Conservation (phyloP, 371 early-diverging fungal species). For the Lichtheimia ramosa region DNA sequence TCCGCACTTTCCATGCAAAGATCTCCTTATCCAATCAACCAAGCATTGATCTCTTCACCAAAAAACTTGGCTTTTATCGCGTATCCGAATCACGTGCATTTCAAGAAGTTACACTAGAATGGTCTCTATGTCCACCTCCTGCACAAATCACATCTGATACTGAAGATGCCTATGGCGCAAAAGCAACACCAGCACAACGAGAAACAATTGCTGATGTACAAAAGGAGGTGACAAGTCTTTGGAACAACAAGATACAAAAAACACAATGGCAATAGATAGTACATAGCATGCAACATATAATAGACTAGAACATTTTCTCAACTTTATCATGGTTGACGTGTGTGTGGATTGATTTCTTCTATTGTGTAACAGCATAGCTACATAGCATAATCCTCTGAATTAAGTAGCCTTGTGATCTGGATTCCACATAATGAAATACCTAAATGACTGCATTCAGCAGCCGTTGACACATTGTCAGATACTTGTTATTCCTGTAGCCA, state of each 20-base stretch:
- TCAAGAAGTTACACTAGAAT: conserved; percentile 74
- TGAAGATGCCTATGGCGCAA: conserved; percentile 31
- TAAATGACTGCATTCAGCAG: too few species aligned
- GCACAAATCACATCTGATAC: conserved; percentile 11
- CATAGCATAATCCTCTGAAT: too few species aligned
- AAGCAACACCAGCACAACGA: conserved; percentile 26
- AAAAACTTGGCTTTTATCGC: conserved; percentile 71
- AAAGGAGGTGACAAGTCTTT: background rate
- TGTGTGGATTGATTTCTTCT: too few species aligned
- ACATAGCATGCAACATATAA: too few species aligned
- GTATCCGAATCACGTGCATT: conserved; percentile 69
- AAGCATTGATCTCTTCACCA: conserved; percentile 68
- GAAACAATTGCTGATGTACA: background rate
- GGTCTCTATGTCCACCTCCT: conserved; percentile 19
- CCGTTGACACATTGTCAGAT: too few species aligned
- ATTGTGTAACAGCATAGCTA: too few species aligned
- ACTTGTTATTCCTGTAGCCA: too few species aligned
- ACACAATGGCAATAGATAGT: background rate
- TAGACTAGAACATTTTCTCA: too few species aligned
- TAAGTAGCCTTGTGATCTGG: too few species aligned
- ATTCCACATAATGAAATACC: too few species aligned
- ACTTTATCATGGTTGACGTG: too few species aligned
- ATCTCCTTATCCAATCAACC: conserved; percentile 75
- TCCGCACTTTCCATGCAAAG: conserved; percentile 75
- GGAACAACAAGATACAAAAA: conserved; percentile 1